These are phyloP conservation scores for Ascochyta koolunga DNA, from an alignment of 2,329 filamentous ascomycete species.

Conservation along the genomic window DNA sequence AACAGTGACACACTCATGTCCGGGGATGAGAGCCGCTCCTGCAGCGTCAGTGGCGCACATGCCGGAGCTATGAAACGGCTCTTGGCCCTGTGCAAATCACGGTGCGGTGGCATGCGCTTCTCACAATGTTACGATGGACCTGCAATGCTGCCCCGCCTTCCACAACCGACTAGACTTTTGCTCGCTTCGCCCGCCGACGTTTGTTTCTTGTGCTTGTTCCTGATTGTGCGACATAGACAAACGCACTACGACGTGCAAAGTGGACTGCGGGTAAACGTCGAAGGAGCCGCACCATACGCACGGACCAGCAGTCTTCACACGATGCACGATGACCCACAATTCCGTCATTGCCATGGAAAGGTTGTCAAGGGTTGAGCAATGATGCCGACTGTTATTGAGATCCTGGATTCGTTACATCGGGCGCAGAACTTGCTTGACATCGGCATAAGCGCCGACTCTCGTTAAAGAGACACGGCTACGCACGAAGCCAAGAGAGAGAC, in stretches of 20 bases:
- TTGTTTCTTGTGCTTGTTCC: no score
- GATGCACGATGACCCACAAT: background rate
- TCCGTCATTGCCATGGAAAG: slow-evolving; percentile 1
- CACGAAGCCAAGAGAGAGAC: background rate
- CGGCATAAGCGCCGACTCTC: slow-evolving; percentile 6
- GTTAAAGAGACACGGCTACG: background rate
- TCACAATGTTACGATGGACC: background rate
- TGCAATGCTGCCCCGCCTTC: background rate
- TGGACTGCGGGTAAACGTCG: background rate
- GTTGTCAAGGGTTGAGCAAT: background rate
- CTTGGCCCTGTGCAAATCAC: slow-evolving; percentile 7
- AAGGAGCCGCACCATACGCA: slow-evolving; percentile 7
- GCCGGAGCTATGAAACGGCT: slow-evolving; percentile 11
- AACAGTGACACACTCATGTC: background rate
- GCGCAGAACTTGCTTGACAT: background rate
- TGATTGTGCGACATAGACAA: no score
- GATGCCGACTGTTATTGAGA: background rate
- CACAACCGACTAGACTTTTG: background rate
- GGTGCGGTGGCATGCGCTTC: background rate
- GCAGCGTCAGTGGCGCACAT: slow-evolving; percentile 14
- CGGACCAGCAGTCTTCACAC: background rate
- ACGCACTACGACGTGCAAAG: background rate
- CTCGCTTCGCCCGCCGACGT: background rate
- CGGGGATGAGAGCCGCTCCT: background rate
- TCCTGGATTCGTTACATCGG: background rate